These are phyloP conservation scores for Parasarocladium wereldwijsianum DNA, from an alignment of 2,329 filamentous ascomycete genomes.

Conservation along the genomic window DNA sequence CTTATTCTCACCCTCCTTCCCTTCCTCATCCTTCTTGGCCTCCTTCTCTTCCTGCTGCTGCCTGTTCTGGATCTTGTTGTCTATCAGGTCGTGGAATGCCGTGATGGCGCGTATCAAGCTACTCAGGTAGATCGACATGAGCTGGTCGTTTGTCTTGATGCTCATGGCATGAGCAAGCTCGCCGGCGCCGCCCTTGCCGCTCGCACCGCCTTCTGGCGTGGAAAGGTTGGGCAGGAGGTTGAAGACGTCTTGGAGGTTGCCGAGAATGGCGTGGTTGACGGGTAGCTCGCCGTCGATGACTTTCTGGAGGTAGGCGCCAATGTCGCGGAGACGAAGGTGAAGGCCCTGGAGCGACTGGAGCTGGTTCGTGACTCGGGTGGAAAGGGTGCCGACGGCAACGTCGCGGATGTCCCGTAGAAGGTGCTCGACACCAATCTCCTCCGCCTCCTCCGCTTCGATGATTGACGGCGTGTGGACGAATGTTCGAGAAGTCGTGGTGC, in stretches of 20 bases:
- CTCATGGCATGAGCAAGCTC: constrained; percentile 95
- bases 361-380: constrained; percentile 93
- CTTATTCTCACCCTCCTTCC: constrained; percentile 33
- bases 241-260: constrained; percentile 98
- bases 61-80: constrained; percentile 99
- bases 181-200: constrained; percentile 41
- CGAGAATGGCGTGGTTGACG: constrained; percentile 92
- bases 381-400: constrained; percentile 91
- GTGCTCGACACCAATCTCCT: constrained; percentile 98
- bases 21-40: constrained; percentile 61
- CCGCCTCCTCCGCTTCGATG: constrained; percentile 96
- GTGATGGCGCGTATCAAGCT: constrained; percentile 95
- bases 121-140: constrained; percentile 96
- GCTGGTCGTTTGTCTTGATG: constrained; percentile 97
- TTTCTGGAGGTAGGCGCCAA: constrained; percentile 89
- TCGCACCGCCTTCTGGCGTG: constrained; percentile 46
- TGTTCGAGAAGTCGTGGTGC: constrained; percentile 89
- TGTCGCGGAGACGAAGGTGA: constrained; percentile 86
- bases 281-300: constrained; percentile 86
- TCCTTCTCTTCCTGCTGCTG: constrained; percentile 96
- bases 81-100: constrained; percentile 96
- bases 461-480: constrained; percentile 97
- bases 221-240: constrained; percentile 94
- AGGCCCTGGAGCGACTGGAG: constrained; percentile 93
- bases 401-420: constrained; percentile 95